Base-by-base conservation (phyloP, 768 basidiomycete genomes). In the Sporobolomyces phaffii region DNA sequence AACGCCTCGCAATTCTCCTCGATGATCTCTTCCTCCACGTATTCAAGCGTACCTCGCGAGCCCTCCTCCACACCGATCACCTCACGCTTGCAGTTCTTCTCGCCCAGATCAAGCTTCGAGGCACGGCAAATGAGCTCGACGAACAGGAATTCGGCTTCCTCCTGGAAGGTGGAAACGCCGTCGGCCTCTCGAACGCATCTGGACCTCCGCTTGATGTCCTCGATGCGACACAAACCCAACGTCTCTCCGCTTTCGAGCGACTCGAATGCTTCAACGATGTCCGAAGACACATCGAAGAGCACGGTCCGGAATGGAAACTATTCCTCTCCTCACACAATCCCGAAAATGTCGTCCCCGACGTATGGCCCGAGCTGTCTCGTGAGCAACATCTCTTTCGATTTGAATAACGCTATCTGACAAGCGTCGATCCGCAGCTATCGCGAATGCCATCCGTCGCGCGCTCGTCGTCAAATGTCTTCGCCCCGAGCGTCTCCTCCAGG, bases 61-160 rank as follows among this genome's bases (percentile, higher is more conserved):
- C 93, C 1, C 80, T 99, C 26, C 83, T 98, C 22, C 87, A 97
- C 75, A 83, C 85, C 15, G 96, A 99, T 73, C 87, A 93, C 67
- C 82, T 93, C 44, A 87, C 96, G 81, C 83, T 98, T 49, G 91
- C 90, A 3, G 85, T 94, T 17, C 84, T 92, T 24, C 83, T 99
- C 34, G 87, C 91, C 0, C 91, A 94, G 75, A 87, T 94, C 68
- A 67, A 68, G 45, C 65, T 72, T 7, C 62, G 70, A 20, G 70
- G 65, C 24, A 53, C 49, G 6, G 48, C 26, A 8, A n/a, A 43
- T 24, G 66, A 62, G 43, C 38, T 62, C 17, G 62, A 68, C 62
- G 65, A 68, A 20, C 53, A 61, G 38, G 70, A 72, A 41, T 68
- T 64, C 24, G 91, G 96, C 75, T 90, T 91, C 79, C 79, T 97